Percentiles rank a stretch among this genome's conserved stretches.
These are phyloP conservation scores for Ophiostoma angusticollis DNA, from an alignment of 2,329 filamentous ascomycete species.

Conservation along the genomic window DNA sequence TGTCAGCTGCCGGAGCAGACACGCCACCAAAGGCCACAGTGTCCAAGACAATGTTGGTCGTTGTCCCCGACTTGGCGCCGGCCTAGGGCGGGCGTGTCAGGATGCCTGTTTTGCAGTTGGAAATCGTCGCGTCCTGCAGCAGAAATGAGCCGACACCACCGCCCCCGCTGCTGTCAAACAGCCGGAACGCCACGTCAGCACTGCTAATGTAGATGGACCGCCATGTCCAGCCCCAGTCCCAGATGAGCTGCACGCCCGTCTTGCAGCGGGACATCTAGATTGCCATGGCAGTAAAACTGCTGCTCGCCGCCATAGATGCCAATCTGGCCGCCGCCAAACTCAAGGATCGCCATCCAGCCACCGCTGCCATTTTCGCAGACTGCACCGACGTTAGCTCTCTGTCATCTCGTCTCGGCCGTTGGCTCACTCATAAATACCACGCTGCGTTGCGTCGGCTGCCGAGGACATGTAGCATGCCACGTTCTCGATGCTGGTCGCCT, in stretches of 20 bases:
- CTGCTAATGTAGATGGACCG: slow-evolving; percentile 47
- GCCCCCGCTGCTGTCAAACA: too few species aligned
- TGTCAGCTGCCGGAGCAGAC: too few species aligned
- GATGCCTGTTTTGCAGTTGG: too few species aligned
- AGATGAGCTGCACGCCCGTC: slow-evolving; percentile 54
- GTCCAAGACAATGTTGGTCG: too few species aligned
- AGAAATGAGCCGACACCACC: too few species aligned
- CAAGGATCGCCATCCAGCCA: slow-evolving; percentile 38
- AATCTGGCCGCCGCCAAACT: slow-evolving; percentile 41
- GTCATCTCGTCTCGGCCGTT: too few species aligned
- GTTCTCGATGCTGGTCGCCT: slow-evolving; percentile 48
- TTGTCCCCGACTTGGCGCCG: too few species aligned
- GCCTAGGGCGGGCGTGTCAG: too few species aligned
- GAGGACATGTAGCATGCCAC: slow-evolving; percentile 41
- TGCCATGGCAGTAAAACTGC: slow-evolving; percentile 32
- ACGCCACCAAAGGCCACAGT: too few species aligned
- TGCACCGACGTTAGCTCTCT: too few species aligned
- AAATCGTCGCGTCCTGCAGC: too few species aligned
- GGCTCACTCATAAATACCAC: slow-evolving; percentile 41
- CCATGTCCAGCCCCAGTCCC: slow-evolving; percentile 65
- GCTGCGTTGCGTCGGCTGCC: slow-evolving; percentile 36
- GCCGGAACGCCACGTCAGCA: slow-evolving; percentile 36
- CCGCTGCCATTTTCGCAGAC: slow-evolving; percentile 18
- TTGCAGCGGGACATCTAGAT: slow-evolving; percentile 51
- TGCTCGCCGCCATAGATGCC: slow-evolving; percentile 32